Conservation (phyloP, 345 rosid genomes). For the Orychophragmus violaceus region DNA sequence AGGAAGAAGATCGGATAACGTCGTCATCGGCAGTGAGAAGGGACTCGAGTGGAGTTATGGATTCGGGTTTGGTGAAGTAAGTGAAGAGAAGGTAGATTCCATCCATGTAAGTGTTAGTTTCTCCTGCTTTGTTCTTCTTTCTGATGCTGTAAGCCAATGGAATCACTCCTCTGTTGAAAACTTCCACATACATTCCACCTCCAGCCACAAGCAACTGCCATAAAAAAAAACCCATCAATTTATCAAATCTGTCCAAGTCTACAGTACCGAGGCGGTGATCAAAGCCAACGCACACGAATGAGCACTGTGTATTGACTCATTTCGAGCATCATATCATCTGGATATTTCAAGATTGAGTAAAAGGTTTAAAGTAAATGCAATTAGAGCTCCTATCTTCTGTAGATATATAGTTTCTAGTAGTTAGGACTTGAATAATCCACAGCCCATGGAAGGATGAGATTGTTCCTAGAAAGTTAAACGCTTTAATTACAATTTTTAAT, state of each 20-base stretch:
- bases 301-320: background rate
- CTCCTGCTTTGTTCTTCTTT: slow-evolving; percentile 87
- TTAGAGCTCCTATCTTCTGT: background rate
- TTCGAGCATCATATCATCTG: background rate
- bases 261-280: background rate
- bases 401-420: background rate
- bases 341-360: background rate
- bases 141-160: slow-evolving; percentile 84
- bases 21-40: slow-evolving; percentile 59
- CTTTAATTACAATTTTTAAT: background rate
- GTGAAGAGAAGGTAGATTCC: slow-evolving; percentile 90
- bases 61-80: slow-evolving; percentile 85
- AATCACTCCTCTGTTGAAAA: slow-evolving; percentile 94
- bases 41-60: slow-evolving; percentile 45
- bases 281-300: background rate
- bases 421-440: background rate
- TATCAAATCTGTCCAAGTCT: background rate
- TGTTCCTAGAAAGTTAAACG: background rate
- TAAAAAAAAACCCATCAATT: background rate
- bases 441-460: background rate
- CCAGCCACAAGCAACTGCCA: slow-evolving; percentile 88
- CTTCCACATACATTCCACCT: slow-evolving; percentile 95
- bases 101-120: slow-evolving; percentile 71
- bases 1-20: slow-evolving; percentile 63
- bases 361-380: too few relatives aligned